Conservation (phyloP, 208 protist species). For the Endotrypanum monterogeii region DNA sequence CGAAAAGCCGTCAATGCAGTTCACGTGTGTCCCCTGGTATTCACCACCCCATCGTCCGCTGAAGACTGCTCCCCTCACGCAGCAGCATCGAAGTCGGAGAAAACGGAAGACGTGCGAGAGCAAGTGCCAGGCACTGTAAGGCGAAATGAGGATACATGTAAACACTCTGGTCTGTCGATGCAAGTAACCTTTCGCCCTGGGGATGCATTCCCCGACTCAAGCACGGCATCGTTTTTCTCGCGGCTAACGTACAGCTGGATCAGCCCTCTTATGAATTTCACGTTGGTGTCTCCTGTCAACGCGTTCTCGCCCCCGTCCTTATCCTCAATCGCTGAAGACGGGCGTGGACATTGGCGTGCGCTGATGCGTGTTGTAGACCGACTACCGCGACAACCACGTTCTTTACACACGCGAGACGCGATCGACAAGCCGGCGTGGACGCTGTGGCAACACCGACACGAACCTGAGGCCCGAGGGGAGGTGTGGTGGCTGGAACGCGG, state of each 20-base stretch:
- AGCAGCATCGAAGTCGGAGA: conserved; percentile 15
- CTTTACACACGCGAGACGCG: conserved; percentile 34
- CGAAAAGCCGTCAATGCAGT: conserved; percentile 12
- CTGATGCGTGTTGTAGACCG: conserved; percentile 40
- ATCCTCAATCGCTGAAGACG: conserved; percentile 38
- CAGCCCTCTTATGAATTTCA: conserved; percentile 65
- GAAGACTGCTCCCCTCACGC: conserved; percentile 6
- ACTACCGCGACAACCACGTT: conserved; percentile 53
- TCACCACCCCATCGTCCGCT: conserved; percentile 8
- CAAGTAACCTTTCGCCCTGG: conserved; percentile 32
- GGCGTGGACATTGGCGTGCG: conserved; percentile 32
- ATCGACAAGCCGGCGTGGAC: conserved; percentile 50
- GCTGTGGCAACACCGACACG: conserved; percentile 44
- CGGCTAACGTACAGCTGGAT: conserved; percentile 67
- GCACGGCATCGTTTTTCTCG: conserved; percentile 38
- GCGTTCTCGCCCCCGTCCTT: conserved; percentile 42
- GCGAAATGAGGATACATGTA: not conserved
- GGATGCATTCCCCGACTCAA: conserved; percentile 56
- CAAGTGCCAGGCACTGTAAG: not conserved
- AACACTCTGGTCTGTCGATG: not conserved
- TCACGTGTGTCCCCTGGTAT: conserved; percentile 32
- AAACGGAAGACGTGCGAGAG: not conserved
- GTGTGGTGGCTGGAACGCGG: conserved; percentile 14
- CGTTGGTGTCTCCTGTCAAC: conserved; percentile 46
- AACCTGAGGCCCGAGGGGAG: conserved; percentile 21